These are phyloP conservation scores for Streptanthus diversifolius DNA, from an alignment of 345 rosid genomes.

Conservation along the genomic window DNA sequence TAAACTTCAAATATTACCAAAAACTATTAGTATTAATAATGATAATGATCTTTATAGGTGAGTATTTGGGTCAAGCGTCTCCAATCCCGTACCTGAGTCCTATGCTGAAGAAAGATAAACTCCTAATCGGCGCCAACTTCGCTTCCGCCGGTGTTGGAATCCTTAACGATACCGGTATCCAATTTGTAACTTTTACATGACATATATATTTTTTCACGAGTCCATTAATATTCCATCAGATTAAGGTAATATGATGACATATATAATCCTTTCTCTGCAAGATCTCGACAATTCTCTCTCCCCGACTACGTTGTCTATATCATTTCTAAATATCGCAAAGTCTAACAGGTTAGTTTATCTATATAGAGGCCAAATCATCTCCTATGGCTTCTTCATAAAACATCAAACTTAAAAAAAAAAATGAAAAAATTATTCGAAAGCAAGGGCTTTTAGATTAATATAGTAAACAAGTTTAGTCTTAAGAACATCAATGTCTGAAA, in stretches of 20 bases:
- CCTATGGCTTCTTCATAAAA: not conserved
- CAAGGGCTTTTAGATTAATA: too few species aligned
- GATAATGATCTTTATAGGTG: conserved; percentile 41
- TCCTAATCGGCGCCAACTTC: conserved; percentile 82
- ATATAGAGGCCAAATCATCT: not conserved
- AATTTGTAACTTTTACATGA: conserved; percentile 54
- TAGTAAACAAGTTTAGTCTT: not conserved
- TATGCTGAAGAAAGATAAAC: conserved; percentile 48
- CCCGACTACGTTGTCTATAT: conserved; percentile 63
- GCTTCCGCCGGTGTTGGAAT: conserved; percentile 97
- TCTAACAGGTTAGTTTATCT: conserved; percentile 39
- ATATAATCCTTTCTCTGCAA: conserved; percentile 60
- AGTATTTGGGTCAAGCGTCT: conserved; percentile 57
- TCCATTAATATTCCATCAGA: not conserved
- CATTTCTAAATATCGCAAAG: conserved; percentile 74
- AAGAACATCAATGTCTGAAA: not conserved
- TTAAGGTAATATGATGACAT: too few species aligned
- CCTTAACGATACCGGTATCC: conserved; percentile 86
- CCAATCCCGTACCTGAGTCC: conserved; percentile 82
- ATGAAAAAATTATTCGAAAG: too few species aligned
- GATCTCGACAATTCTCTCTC: conserved; percentile 73
- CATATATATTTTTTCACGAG: not conserved
- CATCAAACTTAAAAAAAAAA: not conserved
- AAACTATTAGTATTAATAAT: not conserved
- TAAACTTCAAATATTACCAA: not conserved